These are phyloP conservation scores for Takashimella koratensis DNA, from an alignment of 1,284 basidiomycete genomes.

Conservation along the genomic window DNA sequence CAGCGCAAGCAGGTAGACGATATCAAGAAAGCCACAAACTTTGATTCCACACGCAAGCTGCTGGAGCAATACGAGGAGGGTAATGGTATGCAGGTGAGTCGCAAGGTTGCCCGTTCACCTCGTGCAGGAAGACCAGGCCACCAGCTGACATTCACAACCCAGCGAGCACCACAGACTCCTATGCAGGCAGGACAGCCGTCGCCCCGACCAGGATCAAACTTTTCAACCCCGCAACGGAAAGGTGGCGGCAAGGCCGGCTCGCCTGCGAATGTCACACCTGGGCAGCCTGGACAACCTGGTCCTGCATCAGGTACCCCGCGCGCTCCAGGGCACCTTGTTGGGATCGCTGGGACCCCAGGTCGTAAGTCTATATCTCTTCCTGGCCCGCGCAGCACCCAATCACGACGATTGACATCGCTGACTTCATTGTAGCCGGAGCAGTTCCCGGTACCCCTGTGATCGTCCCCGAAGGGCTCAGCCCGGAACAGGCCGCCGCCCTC, in stretches of 20 bases:
- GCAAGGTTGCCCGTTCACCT: neutral
- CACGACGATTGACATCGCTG: neutral
- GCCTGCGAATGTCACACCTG: no score
- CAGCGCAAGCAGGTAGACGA: conserved; percentile 88
- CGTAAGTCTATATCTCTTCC: conserved; percentile 19
- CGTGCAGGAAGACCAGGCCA: neutral
- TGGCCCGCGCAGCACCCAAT: neutral
- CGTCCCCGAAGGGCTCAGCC: conserved; percentile 32
- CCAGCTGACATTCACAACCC: no score
- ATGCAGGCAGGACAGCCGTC: neutral
- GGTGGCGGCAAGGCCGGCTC: neutral
- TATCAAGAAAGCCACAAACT: conserved; percentile 96
- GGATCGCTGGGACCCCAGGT: conserved; percentile 35
- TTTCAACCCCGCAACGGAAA: neutral
- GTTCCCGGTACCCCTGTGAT: conserved; percentile 19
- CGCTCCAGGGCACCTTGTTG: conserved; percentile 39
- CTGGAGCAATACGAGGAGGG: conserved; percentile 84
- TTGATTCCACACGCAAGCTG: conserved; percentile 83
- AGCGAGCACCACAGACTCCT: conserved; percentile 5
- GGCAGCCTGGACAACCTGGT: neutral
- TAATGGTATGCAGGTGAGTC: conserved; percentile 30
- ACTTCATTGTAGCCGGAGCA: neutral
- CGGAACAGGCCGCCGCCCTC: conserved; percentile 43
- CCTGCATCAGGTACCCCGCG: conserved; percentile 28
- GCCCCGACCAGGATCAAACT: neutral